phyloP scores from a whole-genome alignment of 352 stramenopile species.

The Pythium periplocum region DNA sequence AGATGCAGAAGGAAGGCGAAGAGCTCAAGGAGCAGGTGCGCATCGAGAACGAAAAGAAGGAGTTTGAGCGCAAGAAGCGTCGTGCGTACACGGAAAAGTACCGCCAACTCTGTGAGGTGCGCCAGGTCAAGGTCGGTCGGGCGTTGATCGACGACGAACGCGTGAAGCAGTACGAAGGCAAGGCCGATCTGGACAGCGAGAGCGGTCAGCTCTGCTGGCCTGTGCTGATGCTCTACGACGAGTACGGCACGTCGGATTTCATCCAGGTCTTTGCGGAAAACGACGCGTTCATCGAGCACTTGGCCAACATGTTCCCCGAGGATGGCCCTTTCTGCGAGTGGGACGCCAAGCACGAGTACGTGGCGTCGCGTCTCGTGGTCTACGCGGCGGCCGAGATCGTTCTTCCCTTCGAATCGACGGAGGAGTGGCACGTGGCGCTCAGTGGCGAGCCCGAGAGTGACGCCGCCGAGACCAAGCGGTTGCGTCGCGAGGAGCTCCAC shows the following conservation, averaged over 20 bases:
- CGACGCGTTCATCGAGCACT: constrained; percentile 76
- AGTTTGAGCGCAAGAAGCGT: constrained; percentile 62
- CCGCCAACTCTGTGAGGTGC: constrained; percentile 59
- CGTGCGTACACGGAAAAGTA: constrained; percentile 74
- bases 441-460: constrained; percentile 69
- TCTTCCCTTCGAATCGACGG: constrained; percentile 45
- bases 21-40: constrained; percentile 59
- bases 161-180: constrained; percentile 78
- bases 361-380: constrained; percentile 68
- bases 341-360: constrained; percentile 66
- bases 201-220: constrained; percentile 70
- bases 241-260: constrained; percentile 83
- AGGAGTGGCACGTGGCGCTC: constrained; percentile 80
- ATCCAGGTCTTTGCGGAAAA: constrained; percentile 77
- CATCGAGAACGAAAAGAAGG: constrained; percentile 53
- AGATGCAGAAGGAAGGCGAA: constrained; percentile 57
- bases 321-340: constrained; percentile 79
- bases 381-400: constrained; percentile 73
- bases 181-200: constrained; percentile 63
- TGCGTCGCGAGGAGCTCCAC: constrained; percentile 65
- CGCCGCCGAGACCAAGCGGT: constrained; percentile 48
- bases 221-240: constrained; percentile 80
- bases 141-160: constrained; percentile 77
- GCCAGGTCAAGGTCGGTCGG: constrained; percentile 60
- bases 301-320: constrained; percentile 88